Conservation (phyloP, 2,329 filamentous ascomycete species). For the Pseudonectria foliicola region DNA sequence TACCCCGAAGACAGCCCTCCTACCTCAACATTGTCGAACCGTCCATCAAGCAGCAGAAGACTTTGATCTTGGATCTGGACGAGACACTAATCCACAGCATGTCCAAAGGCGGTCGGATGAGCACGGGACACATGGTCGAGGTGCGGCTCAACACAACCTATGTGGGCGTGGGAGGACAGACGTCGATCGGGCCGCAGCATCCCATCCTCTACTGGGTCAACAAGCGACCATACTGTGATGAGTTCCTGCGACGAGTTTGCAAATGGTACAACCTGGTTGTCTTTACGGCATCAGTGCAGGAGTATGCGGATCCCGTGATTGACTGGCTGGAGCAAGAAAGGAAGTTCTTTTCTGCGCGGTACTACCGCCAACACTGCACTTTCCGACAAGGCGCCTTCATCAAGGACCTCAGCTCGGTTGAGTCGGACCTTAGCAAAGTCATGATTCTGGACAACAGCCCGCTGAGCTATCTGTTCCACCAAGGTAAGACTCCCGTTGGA, state of each 20-base stretch:
- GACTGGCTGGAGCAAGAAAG: constrained; percentile 96
- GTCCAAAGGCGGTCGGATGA: constrained; percentile 92
- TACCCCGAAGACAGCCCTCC: constrained; percentile 83
- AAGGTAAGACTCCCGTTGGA: constrained; percentile 56
- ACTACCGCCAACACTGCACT: constrained; percentile 96
- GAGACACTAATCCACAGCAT: constrained; percentile 98
- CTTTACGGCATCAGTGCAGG: constrained; percentile 95
- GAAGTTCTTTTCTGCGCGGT: constrained; percentile 90
- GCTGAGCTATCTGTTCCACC: constrained; percentile 96
- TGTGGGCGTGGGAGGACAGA: constrained; percentile 61
- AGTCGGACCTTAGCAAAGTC: constrained; percentile 93
- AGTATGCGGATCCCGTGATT: constrained; percentile 97
- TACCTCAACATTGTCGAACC: constrained; percentile 59
- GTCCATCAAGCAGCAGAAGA: constrained; percentile 67
- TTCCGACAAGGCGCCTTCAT: constrained; percentile 94
- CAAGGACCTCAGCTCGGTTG: constrained; percentile 92
- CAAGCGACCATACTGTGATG: constrained; percentile 93
- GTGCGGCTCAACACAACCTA: constrained; percentile 75
- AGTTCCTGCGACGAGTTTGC: constrained; percentile 83
- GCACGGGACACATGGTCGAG: constrained; percentile 97
- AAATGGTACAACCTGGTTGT: constrained; percentile 98
- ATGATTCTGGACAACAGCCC: constrained; percentile 99
- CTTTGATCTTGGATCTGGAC: constrained; percentile 88
- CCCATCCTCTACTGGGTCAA: constrained; percentile 98
- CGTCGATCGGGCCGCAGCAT: constrained; percentile 62